phyloP scores from a whole-genome alignment of 208 protist genomes.

The Acanthamoeba quina region DNA sequence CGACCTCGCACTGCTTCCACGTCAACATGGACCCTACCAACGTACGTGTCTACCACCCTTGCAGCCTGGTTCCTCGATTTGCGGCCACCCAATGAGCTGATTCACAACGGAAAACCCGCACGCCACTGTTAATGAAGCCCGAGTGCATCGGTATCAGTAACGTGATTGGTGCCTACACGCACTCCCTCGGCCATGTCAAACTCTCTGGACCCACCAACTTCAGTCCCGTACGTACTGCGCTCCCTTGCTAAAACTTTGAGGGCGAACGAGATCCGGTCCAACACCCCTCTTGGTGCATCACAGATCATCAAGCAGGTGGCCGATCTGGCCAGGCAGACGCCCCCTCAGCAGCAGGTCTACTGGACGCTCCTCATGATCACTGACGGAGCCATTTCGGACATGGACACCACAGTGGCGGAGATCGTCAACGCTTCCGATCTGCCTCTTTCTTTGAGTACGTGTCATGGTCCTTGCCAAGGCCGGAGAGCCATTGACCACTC shows the following conservation, averaged over 20 bases:
- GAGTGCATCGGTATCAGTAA: conserved; percentile 88
- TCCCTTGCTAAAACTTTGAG: too few species aligned
- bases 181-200: conserved; percentile 78
- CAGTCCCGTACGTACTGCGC: conserved; percentile 52
- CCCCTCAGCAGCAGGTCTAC: conserved; percentile 45
- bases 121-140: background rate
- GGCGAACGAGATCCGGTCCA: too few species aligned
- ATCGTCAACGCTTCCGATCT: conserved; percentile 48
- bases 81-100: background rate
- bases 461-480: too few species aligned
- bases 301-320: conserved; percentile 80
- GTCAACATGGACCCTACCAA: conserved; percentile 40
- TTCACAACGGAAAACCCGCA: background rate
- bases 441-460: conserved; percentile 10
- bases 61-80: background rate
- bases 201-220: conserved; percentile 91
- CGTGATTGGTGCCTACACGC: conserved; percentile 86
- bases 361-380: conserved; percentile 54
- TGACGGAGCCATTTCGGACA: conserved; percentile 57
- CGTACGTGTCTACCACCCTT: background rate
- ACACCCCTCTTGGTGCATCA: too few species aligned
- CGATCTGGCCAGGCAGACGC: conserved; percentile 2
- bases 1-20: conserved; percentile 55
- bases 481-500: too few species aligned
- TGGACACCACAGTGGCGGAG: conserved; percentile 29